Evolutionary conservation across 2,329 filamentous ascomycete genomes (phyloP).

Genomic region (Pseudogymnoascus pannorum): DNA sequence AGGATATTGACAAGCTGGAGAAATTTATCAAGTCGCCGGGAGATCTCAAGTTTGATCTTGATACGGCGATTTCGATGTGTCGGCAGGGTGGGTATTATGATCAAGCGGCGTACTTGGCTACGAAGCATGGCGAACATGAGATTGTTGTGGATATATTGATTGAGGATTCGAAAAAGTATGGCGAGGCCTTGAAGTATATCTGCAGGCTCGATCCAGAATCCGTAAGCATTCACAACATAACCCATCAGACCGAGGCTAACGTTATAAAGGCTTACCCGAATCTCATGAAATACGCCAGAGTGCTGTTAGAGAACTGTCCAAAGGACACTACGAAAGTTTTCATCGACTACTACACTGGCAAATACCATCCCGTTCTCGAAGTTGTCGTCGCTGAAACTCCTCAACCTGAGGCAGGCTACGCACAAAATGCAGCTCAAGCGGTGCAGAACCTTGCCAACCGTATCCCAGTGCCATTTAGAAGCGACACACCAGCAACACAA

Average conservation of each 20-base stretch:
- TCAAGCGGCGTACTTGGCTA: constrained; percentile 90
- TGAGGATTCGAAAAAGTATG: constrained; percentile 87
- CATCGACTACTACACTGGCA: constrained; percentile 88
- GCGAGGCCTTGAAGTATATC: constrained; percentile 83
- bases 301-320: constrained; percentile 81
- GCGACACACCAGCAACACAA: constrained; percentile 44
- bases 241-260: constrained; percentile 12
- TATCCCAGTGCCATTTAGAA: constrained; percentile 81
- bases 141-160: constrained; percentile 93
- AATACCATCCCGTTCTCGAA: constrained; percentile 67
- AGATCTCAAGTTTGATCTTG: constrained; percentile 91
- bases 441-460: constrained; percentile 81
- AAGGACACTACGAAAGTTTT: constrained; percentile 78
- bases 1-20: constrained; percentile 93
- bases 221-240: constrained; percentile 40
- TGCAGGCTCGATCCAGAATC: constrained; percentile 75
- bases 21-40: constrained; percentile 94
- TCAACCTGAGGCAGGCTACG: constrained; percentile 24
- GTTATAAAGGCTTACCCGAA: constrained; percentile 65
- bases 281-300: constrained; percentile 90
- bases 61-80: constrained; percentile 96
- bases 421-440: constrained; percentile 56
- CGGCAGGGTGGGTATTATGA: constrained; percentile 95
- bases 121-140: constrained; percentile 88
- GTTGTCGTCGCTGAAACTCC: constrained; percentile 19